Evolutionary conservation across 495 filamentous ascomycete genomes (phyloP), one percentile per base, ranked within the genome.

Genomic region (Pyronema domesticum): DNA sequence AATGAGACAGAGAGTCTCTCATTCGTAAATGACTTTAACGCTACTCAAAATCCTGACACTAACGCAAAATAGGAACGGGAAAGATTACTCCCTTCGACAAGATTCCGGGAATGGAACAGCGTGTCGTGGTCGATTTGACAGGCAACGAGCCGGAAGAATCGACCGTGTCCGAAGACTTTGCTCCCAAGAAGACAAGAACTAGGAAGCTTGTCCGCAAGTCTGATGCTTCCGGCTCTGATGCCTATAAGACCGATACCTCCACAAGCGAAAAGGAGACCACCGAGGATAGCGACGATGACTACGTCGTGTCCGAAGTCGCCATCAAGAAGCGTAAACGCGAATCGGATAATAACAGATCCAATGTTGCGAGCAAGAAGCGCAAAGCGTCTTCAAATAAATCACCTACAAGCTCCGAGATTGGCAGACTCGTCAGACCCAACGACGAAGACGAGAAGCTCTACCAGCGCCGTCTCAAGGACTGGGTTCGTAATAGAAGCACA

Each of bases 81-180:
- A 95, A 96, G 68, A 98, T 98, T 60, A 98, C 91, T 0, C 91
- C 91, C 0, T 96, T 98, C 55, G 81, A 88, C 2, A 80, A 79
- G 50, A 74, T 89, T 60, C 73, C 74, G 43, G 73, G 72, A 34
- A 70, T 71, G 11, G 71, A 72, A 39, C 78, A 75, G 1, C 71
- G 77, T 39, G 76, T 80, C 45, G 17, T 14, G 10, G 14, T 15
- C 14, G 79, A 77, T 48, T 71, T 91, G 6, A 76, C 79, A 17
- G 76, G 85, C 66, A 83, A 79, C 6, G 74, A 94, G 44, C 70
- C 86, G 13, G 83, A 14, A 43, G 9, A 87, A 54, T 85, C 85
- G 0, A 86, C 87, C 58, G 80, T 82, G 3, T 94, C 86, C 14
- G 51, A 43, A 40, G 19, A 44, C 51, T 53, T 3, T 30, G 23